Evolutionary conservation across 2,329 filamentous ascomycete species (phyloP), one percentile per base, ranked within the genome.

Genomic region (Curvularia lunata): DNA sequence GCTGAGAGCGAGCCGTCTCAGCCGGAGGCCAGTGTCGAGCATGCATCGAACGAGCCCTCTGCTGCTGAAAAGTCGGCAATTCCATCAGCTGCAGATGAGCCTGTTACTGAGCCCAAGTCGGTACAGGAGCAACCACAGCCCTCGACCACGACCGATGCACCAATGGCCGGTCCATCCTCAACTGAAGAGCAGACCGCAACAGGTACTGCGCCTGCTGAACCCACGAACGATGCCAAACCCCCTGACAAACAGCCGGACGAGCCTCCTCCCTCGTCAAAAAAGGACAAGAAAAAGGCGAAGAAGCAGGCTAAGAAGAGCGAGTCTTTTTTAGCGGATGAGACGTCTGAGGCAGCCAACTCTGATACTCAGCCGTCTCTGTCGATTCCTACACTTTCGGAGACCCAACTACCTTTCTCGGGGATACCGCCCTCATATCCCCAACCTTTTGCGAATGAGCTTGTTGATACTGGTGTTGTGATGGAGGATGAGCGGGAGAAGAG

Each of bases 271-370:
- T 50, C 19, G 25, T 49, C 59, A 1, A 64, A 62, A 48, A 68
- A 70, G 48, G 68, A 69, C 58, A 71, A 69, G 48, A 68, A 63
- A n/a, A 69, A 70, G 59, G 58, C 54, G 13, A 69, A 65, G 48
- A 69, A 68, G 53, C 59, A 67, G 59, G 59, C 50, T 52, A 63
- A 65, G 54, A 67, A 66, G 48, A 63, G 52, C 23, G 68, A 59
- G 65, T 56, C 70, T 70, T 70, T 71, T 71, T 71, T 71, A 72
- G 69, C 67, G 61, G 56, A 64, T 68, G 69, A 72, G 69, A 65
- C 68, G 69, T 59, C 68, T 70, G 67, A 68, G 67, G 66, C 62
- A 69, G 66, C 65, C 67, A 71, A 68, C 45, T 69, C 68, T 68
- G 66, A 71, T 63, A 66, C 68, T 69, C 68, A 68, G 68, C 53